These are phyloP conservation scores for Rhododendron simsii DNA, from an alignment of 148 eudicot genomes.

Conservation along the genomic window DNA sequence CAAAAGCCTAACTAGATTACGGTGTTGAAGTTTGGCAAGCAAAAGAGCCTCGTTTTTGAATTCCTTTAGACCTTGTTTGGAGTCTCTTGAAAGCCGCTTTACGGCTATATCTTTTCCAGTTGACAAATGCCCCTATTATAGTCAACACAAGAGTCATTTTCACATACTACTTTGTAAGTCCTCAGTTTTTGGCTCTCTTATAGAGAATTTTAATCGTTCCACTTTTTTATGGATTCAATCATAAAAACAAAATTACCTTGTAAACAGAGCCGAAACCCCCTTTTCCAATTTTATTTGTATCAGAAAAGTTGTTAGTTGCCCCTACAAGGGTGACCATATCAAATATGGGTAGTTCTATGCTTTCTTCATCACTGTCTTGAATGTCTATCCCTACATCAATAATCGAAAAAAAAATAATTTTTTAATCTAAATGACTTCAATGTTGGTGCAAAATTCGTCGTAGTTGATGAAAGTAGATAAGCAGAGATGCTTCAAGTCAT, in stretches of 20 bases:
- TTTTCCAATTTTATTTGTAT: slow-evolving; percentile 14
- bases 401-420: no score
- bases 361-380: neutral
- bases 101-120: neutral
- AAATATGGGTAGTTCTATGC: neutral
- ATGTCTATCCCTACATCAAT: neutral
- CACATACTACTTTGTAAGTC: neutral
- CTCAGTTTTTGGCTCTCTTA: neutral
- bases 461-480: no score
- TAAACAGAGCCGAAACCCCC: neutral
- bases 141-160: neutral
- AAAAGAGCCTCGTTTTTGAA: no score
- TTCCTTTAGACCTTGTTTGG: neutral
- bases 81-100: neutral
- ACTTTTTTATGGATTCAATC: neutral
- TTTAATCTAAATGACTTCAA: neutral
- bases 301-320: neutral
- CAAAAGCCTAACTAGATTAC: no score
- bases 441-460: no score
- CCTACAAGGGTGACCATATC: neutral
- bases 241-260: neutral
- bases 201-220: neutral
- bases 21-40: no score
- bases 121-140: neutral
- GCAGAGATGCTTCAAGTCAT: no score